Percentiles rank a stretch among this genome's conserved stretches.
These are phyloP conservation scores for Agarophyton chilense DNA, from an alignment of 23 red algal genomes.

Conservation along the genomic window DNA sequence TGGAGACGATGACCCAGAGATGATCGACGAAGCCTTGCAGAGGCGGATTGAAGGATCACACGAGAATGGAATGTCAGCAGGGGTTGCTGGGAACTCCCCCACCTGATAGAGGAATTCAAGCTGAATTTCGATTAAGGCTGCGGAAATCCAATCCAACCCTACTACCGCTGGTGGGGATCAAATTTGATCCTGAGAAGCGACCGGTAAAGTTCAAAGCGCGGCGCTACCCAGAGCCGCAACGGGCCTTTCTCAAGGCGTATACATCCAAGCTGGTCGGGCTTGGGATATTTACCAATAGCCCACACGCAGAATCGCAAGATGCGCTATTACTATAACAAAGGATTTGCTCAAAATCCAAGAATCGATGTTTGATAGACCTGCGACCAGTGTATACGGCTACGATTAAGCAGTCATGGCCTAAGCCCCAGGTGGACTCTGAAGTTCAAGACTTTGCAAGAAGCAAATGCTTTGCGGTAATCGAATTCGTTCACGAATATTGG, in stretches of 20 bases:
- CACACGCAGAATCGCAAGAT: constrained; percentile 31
- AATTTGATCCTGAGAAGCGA: constrained; percentile 33
- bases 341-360: constrained; percentile 21
- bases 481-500: constrained; percentile 35
- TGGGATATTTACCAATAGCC: constrained; percentile 13
- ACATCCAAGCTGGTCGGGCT: constrained; percentile 24
- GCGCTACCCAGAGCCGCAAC: constrained; percentile 35
- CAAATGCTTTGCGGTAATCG: constrained; percentile 29
- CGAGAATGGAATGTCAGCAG: constrained; percentile 7
- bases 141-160: constrained; percentile 38
- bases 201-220: constrained; percentile 54
- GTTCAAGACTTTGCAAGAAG: constrained; percentile 42
- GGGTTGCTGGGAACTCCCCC: not conserved
- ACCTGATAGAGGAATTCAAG: not conserved
- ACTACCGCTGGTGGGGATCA: constrained; percentile 38
- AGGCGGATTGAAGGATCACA: not conserved
- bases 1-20: not conserved
- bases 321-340: constrained; percentile 40
- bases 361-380: constrained; percentile 17
- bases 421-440: constrained; percentile 50
- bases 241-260: constrained; percentile 50
- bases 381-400: constrained; percentile 20
- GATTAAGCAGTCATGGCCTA: constrained; percentile 34
- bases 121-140: constrained; percentile 30
- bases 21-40: not conserved